These are phyloP conservation scores for Aspergillus sp. DNA, from an alignment of 2,329 filamentous ascomycete species.

Conservation along the genomic window DNA sequence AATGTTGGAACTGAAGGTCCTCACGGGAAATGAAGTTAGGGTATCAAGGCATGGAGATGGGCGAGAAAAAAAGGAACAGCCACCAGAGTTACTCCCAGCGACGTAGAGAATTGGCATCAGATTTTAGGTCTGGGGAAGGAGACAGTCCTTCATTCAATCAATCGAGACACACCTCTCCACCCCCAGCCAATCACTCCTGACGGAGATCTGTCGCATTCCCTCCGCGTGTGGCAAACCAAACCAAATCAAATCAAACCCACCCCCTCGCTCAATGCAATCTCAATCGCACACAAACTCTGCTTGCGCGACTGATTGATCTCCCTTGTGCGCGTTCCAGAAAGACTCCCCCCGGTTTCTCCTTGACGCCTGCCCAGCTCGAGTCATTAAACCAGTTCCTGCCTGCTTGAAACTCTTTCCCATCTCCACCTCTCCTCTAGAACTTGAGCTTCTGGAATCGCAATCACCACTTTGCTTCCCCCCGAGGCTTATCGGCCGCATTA, in stretches of 20 bases:
- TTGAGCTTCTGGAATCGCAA: conserved; percentile 7
- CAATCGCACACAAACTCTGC: not conserved
- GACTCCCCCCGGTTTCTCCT: not conserved
- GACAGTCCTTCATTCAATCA: not conserved
- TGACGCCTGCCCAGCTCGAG: not conserved
- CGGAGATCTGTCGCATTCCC: conserved; percentile 4
- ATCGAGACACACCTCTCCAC: not conserved
- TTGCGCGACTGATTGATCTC: not conserved
- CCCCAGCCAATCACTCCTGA: conserved; percentile 1
- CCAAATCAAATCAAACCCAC: not conserved
- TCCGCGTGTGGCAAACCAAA: conserved; percentile 2
- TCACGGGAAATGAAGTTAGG: not conserved
- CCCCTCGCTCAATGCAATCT: not conserved
- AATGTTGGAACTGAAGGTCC: not conserved
- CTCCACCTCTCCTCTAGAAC: not conserved
- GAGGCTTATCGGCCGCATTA: conserved; percentile 18
- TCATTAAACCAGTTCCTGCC: not conserved
- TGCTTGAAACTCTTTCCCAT: not conserved
- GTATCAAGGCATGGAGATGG: not conserved
- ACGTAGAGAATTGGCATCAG: not conserved
- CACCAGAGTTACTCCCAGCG: not conserved
- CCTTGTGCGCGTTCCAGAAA: not conserved
- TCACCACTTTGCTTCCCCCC: not conserved
- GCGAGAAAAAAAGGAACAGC: not conserved
- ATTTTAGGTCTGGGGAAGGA: not conserved